Percentiles rank a stretch among this genome's conserved stretches.
phyloP scores from a whole-genome alignment of 2,329 filamentous ascomycete genomes.

The Epichloe gansuensis region DNA sequence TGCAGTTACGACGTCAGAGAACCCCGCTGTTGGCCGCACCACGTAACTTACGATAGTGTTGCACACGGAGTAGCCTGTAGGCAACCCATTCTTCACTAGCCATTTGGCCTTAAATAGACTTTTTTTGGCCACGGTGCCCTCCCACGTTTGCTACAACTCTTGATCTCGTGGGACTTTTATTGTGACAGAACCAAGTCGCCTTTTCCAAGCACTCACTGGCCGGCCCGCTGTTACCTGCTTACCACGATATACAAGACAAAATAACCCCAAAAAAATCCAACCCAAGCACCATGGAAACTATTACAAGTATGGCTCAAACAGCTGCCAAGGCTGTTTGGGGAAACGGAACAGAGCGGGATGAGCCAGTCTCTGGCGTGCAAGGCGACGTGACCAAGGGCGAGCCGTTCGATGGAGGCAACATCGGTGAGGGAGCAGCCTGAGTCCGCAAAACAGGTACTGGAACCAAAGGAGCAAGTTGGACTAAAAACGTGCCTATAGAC shows the following conservation, averaged over 20 bases:
- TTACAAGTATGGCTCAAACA: slow-evolving; percentile 39
- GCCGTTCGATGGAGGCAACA: slow-evolving; percentile 70
- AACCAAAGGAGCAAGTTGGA: too few relatives aligned
- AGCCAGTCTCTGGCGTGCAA: slow-evolving; percentile 60
- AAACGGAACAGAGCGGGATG: slow-evolving; percentile 30
- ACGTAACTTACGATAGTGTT: background rate
- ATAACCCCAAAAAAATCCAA: background rate
- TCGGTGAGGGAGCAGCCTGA: slow-evolving; percentile 29
- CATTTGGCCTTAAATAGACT: background rate
- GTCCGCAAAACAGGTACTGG: too few relatives aligned
- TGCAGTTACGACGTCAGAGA: slow-evolving; percentile 4
- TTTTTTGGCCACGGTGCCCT: background rate
- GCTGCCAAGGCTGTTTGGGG: slow-evolving; percentile 33
- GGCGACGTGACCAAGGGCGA: slow-evolving; percentile 57
- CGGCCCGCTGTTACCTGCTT: background rate
- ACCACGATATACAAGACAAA: background rate
- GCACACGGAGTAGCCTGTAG: too few relatives aligned
- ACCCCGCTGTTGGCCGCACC: slow-evolving; percentile 2
- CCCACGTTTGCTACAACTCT: too few relatives aligned
- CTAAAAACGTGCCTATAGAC: background rate
- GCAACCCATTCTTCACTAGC: background rate
- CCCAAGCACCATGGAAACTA: slow-evolving; percentile 44
- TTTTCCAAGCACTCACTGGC: background rate
- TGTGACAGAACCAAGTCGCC: too few relatives aligned
- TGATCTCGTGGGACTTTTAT: too few relatives aligned